Evolutionary conservation across 2,329 filamentous ascomycete genomes (phyloP), one percentile per base, ranked within the genome.

Genomic region (Apiospora rasikravindrae): DNA sequence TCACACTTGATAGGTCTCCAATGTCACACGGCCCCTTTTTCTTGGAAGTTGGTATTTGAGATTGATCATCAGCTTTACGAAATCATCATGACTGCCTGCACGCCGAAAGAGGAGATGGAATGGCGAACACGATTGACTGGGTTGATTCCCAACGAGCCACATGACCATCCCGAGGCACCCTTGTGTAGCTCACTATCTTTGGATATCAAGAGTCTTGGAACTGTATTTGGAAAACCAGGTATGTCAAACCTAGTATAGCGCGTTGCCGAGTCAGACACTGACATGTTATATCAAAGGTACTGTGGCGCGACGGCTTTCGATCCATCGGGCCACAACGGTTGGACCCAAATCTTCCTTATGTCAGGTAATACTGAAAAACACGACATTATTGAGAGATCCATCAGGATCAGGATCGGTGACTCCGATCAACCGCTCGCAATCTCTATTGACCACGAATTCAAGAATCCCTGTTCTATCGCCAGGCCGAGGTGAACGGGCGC

Each of bases 41-140:
- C 95, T 1, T 98, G 95, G 96, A 99, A 98, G 80, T 78, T 98
- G 14, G 87, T 94, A 2, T 98, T 98, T 78, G 92, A 96, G 79
- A 89, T 90, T 75, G 88, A 92, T 71, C 89, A 93, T 75, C 90
- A 93, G 73, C 85, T 96, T 70, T 96, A 94, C 79, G 96, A 98
- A 81, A 83, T 98, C 22, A 90, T 98, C 53, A 87, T 98, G 83
- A 97, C 93, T 75, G 96, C 95, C 47, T 98, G 95, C 77, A 96
- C 93, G 1, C 86, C 90, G 0, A 90, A 88, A 53, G 96, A 99
- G 80, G 94, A 96, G 77, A 84, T 88, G 66, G 90, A 92, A 77
- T 99, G 96, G 96, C 91, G 92, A 74, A 86, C 84, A 22, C 88
- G 91, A n/a, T 84, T 98, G 29, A 82, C 85, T 42, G 85, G 86